These are phyloP conservation scores for Umbelopsis isabellina DNA, from an alignment of 192 early-diverging fungal species.

Conservation along the genomic window DNA sequence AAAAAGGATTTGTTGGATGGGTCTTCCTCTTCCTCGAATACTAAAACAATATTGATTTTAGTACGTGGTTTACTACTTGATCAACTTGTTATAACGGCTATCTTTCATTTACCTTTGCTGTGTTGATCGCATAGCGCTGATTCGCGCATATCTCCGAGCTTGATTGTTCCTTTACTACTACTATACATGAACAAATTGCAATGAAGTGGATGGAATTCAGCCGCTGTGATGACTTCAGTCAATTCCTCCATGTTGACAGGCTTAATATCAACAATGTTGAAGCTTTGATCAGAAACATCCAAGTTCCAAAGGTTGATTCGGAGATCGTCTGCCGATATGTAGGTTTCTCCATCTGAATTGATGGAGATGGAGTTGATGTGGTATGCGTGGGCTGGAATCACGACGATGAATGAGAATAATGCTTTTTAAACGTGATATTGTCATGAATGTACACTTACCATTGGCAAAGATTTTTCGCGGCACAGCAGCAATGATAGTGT, in stretches of 20 bases:
- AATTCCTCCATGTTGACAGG: constrained; percentile 99
- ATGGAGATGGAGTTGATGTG: constrained; percentile 99
- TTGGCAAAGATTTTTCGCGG: constrained; percentile 96
- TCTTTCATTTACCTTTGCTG: constrained; percentile 74
- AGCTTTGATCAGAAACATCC: constrained; percentile 96
- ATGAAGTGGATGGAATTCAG: constrained; percentile 94
- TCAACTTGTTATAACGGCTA: too few relatives aligned
- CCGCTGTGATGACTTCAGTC: constrained; percentile 98
- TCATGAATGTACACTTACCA: constrained; percentile 26
- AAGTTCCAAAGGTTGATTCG: constrained; percentile 99
- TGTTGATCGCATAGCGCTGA: constrained; percentile 94
- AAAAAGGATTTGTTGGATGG: constrained; percentile 95
- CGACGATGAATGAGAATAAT: neutral
- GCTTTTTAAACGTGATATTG: neutral
- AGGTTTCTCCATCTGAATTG: constrained; percentile 98
- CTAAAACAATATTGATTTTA: constrained; percentile 32
- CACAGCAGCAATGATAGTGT: constrained; percentile 94
- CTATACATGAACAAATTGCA: constrained; percentile 99
- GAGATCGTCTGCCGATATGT: constrained; percentile 96
- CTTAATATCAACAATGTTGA: constrained; percentile 99
- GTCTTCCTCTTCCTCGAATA: constrained; percentile 95
- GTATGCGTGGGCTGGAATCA: constrained; percentile 88
- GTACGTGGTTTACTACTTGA: neutral
- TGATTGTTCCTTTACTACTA: constrained; percentile 97
- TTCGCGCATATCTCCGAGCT: constrained; percentile 94